A percentile compares a stretch with the other conserved stretches of the same genome.
phyloP scores from a whole-genome alignment of 2,329 filamentous ascomycete species.

The Phialophora expanda region DNA sequence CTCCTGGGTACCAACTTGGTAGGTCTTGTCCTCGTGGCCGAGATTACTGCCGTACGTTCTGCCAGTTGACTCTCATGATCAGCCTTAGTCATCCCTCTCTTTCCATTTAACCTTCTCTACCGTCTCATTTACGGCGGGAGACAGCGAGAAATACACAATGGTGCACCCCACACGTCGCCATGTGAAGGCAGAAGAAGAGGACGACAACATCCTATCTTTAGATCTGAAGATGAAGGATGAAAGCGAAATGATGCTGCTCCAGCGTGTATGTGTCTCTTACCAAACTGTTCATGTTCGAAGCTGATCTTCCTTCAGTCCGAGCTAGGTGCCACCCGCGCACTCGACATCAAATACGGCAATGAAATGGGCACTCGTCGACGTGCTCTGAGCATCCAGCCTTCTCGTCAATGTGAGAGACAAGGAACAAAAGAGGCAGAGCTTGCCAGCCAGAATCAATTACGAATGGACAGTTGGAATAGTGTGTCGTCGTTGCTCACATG shows the following conservation, averaged over 20 bases:
- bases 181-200: not conserved
- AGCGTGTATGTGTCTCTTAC: not conserved
- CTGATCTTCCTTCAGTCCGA: constrained; percentile 43
- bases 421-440: constrained; percentile 42
- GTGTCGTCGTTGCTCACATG: constrained; percentile 30
- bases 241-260: not conserved
- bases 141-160: not conserved
- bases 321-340: constrained; percentile 46
- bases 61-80: not conserved
- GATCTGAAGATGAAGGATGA: not conserved
- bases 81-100: not conserved
- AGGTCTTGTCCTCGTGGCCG: constrained; percentile 2
- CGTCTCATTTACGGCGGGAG: not conserved
- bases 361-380: constrained; percentile 37
- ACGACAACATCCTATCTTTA: not conserved
- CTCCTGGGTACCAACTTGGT: not conserved
- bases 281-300: not conserved
- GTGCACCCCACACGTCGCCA: not conserved
- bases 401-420: constrained; percentile 43
- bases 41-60: not conserved
- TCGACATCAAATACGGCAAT: constrained; percentile 44
- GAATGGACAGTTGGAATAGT: constrained; percentile 46
- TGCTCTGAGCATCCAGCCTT: constrained; percentile 34
- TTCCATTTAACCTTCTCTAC: not conserved
- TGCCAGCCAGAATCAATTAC: constrained; percentile 40